Base-by-base conservation (phyloP, 345 rosid genomes). In the Eucalyptus regnans region DNA sequence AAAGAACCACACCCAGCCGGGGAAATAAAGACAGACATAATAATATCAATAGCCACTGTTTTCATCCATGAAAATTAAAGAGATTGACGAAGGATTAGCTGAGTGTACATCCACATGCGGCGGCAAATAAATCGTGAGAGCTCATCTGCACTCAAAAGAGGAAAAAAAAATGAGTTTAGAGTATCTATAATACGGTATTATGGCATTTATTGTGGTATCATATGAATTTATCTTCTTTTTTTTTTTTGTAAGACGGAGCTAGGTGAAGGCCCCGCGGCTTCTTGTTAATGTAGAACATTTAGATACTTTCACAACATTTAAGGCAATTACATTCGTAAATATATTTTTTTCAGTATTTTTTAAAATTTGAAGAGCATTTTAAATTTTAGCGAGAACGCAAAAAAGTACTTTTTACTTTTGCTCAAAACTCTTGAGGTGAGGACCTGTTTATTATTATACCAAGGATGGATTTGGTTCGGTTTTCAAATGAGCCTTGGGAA, bases 401-500 rank as follows among this genome's bases (percentile, higher is more conserved):
- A 66, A 66, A 15, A 1, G 1, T 4, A 31, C 22, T 16, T 31
- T 15, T 31, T 66, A 14, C 22, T 16, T 31, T 66, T 4, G 11
- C 79, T 66, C 0, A 0, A 52, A 18, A 52, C 1, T 52, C 58
- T 52, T 20, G 58, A 52, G 25, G 8, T 3, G 2, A 18, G 25
- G 10, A 18, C 9, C 25, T 20, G 0, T 52, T 52, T 7, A 52
- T 18, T 52, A 20, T 20, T 18, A 52, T 52, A 20, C 4, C 0
- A 7, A 52, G 25, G 25, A 52, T 52, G 58, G 58, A 18, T 52
- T 52, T 52, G 25, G 25, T 52, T 20, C 4, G 5, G 10, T 1
- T 52, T 52, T 52, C 0, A 52, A 52, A 52, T 52, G 25, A 52
- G 25, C 58, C 25, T 0, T 18, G 0, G 58, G 5, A 10, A 52